Base-by-base conservation (phyloP, 2,329 filamentous ascomycete species). In the Sclerotinia borealis region DNA sequence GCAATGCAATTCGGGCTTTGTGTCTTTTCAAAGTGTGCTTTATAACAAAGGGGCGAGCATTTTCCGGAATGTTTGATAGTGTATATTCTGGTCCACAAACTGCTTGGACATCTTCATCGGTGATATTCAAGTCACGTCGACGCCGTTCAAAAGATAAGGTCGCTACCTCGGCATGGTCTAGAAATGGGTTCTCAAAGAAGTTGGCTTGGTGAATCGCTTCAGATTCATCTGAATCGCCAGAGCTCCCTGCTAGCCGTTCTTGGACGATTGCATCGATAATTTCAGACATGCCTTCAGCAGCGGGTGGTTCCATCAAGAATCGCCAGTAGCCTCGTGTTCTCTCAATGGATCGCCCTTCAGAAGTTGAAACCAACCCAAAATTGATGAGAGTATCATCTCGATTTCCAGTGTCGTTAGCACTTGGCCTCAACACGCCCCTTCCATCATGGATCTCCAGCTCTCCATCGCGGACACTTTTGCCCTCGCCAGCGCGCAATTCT, bases 381-480 rank as follows among this genome's bases (percentile, higher is more conserved):
- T 61, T 64, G 55, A 78, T 79, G 61, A 92, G 77, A 39, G 90
- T 82, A 29, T 85, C 81, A 65, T 86, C 80, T 64, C 86, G 81
- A 69, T 82, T 79, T 6, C 83, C 82, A 1, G 79, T 84, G 70
- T 91, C 88, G 11, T 81, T 79, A 36, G 79, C 78, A 69, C 87
- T 84, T 48, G 84, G 81, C 61, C 80, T 83, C 49, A 91, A 78
- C 4, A 85, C 82, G 1, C 83, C 80, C 50, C 81, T 81, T 9
- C 83, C 84, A 65, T 89, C 83, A 1, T 81, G 77, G 17, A 93
- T 77, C 48, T 87, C 80, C 62, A 89, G 78, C 54, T 89, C 87
- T 1, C 89, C 89, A 65, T 87, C 83, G 58, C 83, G 81, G 49
- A 81, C 78, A n/a, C 80, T 78, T 73, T 93, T 92, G 63, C 89